Conservation (phyloP, 1,284 basidiomycete species). For the Cystobasidium pallidum region DNA sequence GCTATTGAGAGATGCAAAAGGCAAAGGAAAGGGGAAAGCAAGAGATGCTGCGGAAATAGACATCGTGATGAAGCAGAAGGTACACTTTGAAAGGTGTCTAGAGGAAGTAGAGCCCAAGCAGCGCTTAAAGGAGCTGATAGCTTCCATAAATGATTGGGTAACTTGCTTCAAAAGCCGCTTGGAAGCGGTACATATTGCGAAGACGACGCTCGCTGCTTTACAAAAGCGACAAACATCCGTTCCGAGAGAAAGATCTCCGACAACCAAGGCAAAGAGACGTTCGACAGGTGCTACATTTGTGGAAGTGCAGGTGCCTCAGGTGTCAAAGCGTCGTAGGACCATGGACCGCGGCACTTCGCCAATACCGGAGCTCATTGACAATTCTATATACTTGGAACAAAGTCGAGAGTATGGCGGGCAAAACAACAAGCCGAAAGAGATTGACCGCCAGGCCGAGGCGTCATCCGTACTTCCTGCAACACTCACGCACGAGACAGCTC, state of each 20-base stretch:
- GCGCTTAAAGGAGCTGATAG: conserved; percentile 18
- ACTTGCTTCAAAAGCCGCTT: conserved; percentile 13
- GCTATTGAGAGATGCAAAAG: conserved; percentile 18
- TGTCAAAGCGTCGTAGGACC: background rate
- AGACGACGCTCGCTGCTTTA: background rate
- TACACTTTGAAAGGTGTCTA: conserved; percentile 26
- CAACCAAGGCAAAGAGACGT: background rate
- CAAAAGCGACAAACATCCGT: background rate
- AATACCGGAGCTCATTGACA: conserved; percentile 2
- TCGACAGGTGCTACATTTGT: background rate
- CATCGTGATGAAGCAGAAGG: conserved; percentile 9
- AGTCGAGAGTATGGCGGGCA: conserved; percentile 1
- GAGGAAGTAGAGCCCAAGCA: conserved; percentile 27
- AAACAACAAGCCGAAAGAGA: background rate
- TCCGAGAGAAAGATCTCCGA: background rate
- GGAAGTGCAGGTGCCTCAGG: background rate
- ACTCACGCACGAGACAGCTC: background rate
- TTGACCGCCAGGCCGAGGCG: background rate
- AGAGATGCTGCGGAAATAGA: background rate
- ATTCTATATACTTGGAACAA: conserved; percentile 6
- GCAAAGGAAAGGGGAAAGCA: conserved; percentile 33
- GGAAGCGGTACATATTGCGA: background rate
- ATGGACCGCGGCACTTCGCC: conserved; percentile 39
- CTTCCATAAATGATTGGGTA: conserved; percentile 26
- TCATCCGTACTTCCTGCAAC: background rate